phyloP scores from a whole-genome alignment of 805 yeast species.

The Pichia exigua region DNA sequence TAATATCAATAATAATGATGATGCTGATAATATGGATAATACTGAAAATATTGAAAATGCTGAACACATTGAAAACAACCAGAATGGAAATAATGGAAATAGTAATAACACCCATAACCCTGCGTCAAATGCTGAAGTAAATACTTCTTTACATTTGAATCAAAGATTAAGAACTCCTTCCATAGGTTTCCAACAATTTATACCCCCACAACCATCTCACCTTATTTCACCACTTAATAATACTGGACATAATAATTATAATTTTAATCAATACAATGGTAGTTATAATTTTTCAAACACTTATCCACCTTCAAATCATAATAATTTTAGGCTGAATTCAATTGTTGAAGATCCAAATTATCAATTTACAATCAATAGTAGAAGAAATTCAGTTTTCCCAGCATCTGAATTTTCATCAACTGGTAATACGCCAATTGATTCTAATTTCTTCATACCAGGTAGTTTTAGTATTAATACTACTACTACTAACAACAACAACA shows the following conservation, averaged over 20 bases:
- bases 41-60: background rate
- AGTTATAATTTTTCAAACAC: background rate
- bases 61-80: background rate
- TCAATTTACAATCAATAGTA: constrained; percentile 8
- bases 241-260: background rate
- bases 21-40: background rate
- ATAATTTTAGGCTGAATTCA: constrained; percentile 13
- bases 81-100: background rate
- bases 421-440: background rate
- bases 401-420: background rate
- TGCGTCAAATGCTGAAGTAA: too few relatives aligned
- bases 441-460: background rate
- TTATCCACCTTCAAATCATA: background rate
- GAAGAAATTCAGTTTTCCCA: constrained; percentile 16
- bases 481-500: background rate
- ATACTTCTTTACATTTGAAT: background rate
- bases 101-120: background rate
- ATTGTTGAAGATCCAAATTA: constrained; percentile 17
- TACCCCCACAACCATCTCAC: background rate
- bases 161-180: background rate
- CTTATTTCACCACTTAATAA: background rate
- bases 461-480: background rate
- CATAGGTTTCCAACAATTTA: background rate
- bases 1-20: background rate
- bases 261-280: background rate